Evolutionary conservation across 2,329 filamentous ascomycete genomes (phyloP), one percentile per base, ranked within the genome.

Genomic region (Aspergillus hiratsukae): DNA sequence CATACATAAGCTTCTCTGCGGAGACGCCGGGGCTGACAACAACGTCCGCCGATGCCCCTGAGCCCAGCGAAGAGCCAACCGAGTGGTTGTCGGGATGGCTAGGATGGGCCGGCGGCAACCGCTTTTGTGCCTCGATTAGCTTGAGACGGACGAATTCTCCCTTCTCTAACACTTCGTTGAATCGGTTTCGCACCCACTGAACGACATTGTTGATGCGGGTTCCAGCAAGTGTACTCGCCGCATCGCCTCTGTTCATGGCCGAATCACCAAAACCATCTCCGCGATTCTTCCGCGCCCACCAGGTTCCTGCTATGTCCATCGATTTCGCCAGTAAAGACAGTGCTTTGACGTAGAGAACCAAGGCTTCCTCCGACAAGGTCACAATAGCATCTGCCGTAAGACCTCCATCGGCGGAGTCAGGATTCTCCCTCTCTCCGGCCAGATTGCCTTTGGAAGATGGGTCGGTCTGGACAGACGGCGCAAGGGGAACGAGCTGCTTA

Each of bases 161-260:
- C 77, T 99, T 99, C 75, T 97, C 92, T 58, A 97, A 78, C 41
- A 96, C 94, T 71, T 97, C 94, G 69, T 99, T 99, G 81, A 99
- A 99, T 4, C 93, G 89, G 63, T 82, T 84, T 35, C 94, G 89
- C 54, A 96, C 88, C 94, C 93, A 99, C 72, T 97, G 93, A 0
- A 99, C 94, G 8, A 95, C 91, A 43, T 88, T 89, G 69, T 96
- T 97, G 73, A 99, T 91, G 50, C 91, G 86, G 49, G 84, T 81
- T 1, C 84, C 82, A 11, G 85, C 74, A 14, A 81, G 78, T 52
- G 83, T 81, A 49, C 69, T 72, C 43, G 72, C 76, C n/a, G 76
- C 69, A 28, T 78, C 75, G n/a, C 71, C 70, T 78, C 76, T 51
- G 69, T 72, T 59, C 67, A 71, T 65, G 73, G 72, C 63, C 67